phyloP scores from a whole-genome alignment of 2,329 filamentous ascomycete species.

The Magnaporthiopsis incrustans region DNA sequence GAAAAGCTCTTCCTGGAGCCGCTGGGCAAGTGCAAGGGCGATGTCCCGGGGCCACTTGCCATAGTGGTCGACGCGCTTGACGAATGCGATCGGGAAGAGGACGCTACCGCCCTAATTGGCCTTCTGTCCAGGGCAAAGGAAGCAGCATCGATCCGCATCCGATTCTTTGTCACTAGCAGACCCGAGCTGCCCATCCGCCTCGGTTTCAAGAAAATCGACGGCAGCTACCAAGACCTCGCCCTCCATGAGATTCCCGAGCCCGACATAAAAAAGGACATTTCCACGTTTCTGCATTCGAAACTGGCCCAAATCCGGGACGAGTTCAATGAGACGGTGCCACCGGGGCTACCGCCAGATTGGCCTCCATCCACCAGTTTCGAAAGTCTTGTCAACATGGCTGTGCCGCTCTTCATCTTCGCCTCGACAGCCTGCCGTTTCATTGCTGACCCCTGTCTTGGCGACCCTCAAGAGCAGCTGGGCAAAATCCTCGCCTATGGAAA shows the following conservation, averaged over 20 bases:
- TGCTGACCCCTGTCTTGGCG: no score
- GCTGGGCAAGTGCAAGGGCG: conserved; percentile 13
- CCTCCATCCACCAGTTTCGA: conserved; percentile 14
- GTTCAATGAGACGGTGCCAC: no score
- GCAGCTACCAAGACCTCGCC: conserved; percentile 21
- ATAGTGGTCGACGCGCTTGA: no score
- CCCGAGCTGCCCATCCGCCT: conserved; percentile 30
- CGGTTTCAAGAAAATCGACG: conserved; percentile 23
- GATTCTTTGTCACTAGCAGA: conserved; percentile 32
- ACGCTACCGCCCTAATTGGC: no score
- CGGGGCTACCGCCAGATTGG: conserved; percentile 11
- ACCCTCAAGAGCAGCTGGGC: no score
- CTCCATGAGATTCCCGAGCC: conserved; percentile 26
- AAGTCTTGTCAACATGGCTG: conserved; percentile 9
- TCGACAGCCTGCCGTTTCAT: no score
- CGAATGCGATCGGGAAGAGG: no score
- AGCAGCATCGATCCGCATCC: conserved; percentile 16
- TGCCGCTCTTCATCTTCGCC: neutral
- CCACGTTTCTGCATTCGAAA: conserved; percentile 22
- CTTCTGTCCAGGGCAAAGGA: no score
- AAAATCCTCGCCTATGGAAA: no score
- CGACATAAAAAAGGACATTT: conserved; percentile 28
- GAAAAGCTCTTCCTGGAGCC: conserved; percentile 29
- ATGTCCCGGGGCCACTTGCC: neutral
- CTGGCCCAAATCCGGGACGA: conserved; percentile 21